phyloP scores from a whole-genome alignment of 2,329 filamentous ascomycete species.

The Periglandula ipomoeae region DNA sequence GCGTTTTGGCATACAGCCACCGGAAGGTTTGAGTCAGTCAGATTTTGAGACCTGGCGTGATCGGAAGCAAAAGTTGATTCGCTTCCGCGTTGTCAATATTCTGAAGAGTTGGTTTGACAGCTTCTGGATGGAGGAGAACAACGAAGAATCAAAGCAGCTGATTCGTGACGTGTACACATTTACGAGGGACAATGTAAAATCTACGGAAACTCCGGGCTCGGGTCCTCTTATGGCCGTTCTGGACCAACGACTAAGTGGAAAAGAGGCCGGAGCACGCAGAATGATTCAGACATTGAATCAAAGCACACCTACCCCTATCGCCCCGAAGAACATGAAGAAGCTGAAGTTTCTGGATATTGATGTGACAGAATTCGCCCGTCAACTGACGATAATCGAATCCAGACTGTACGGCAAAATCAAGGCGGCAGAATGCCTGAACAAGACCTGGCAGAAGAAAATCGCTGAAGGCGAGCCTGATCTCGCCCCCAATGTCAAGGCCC shows the following conservation, averaged over 20 bases:
- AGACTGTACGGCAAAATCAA: constrained; percentile 92
- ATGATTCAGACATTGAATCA: constrained; percentile 80
- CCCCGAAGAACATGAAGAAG: constrained; percentile 99
- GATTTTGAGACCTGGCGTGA: constrained; percentile 87
- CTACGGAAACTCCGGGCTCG: constrained; percentile 85
- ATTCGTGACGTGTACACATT: constrained; percentile 87
- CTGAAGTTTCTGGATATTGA: constrained; percentile 98
- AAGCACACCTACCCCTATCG: constrained; percentile 76
- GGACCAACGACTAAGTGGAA: constrained; percentile 79
- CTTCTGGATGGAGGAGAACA: constrained; percentile 96
- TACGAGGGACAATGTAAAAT: constrained; percentile 83
- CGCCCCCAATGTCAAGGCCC: constrained; percentile 86
- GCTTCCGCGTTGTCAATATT: constrained; percentile 95
- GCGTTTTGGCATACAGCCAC: constrained; percentile 86
- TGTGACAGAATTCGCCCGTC: constrained; percentile 89
- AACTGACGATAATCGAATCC: constrained; percentile 94
- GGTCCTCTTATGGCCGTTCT: constrained; percentile 76
- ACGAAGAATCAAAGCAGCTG: constrained; percentile 71
- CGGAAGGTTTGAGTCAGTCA: constrained; percentile 62
- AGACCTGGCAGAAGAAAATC: constrained; percentile 98
- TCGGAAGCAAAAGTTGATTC: constrained; percentile 89
- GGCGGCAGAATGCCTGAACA: constrained; percentile 91
- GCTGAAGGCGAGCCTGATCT: constrained; percentile 72
- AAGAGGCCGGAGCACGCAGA: constrained; percentile 76
- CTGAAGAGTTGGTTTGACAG: constrained; percentile 97